phyloP scores from a whole-genome alignment of 2,329 filamentous ascomycete genomes.

The Colletotrichum acutatum region DNA sequence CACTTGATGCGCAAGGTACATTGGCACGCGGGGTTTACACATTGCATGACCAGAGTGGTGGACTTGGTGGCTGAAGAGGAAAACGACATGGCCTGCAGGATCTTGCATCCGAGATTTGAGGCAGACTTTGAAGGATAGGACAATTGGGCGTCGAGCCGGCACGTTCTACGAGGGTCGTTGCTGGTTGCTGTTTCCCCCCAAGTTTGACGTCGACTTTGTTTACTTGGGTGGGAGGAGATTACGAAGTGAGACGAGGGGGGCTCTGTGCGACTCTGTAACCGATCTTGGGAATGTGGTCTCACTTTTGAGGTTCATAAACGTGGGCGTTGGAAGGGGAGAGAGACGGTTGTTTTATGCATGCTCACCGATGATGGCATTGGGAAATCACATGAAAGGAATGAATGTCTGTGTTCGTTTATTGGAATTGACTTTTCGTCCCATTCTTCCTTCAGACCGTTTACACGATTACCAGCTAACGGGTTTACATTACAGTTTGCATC shows the following conservation, averaged over 20 bases:
- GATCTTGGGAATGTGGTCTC: neutral
- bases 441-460: neutral
- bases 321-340: too few relatives aligned
- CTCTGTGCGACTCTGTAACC: neutral
- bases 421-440: conserved; percentile 30
- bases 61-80: neutral
- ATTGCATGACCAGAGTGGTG: neutral
- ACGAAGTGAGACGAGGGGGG: too few relatives aligned
- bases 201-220: neutral
- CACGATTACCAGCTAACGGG: too few relatives aligned
- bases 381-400: neutral
- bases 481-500: neutral
- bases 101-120: neutral
- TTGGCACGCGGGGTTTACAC: neutral
- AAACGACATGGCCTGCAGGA: too few relatives aligned
- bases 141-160: neutral
- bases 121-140: too few relatives aligned
- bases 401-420: neutral
- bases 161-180: neutral
- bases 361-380: neutral
- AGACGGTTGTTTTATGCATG: neutral
- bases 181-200: neutral
- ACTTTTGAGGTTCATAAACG: neutral
- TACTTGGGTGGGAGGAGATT: neutral
- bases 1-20: conserved; percentile 19